Conservation (phyloP, 495 filamentous ascomycete species). For the Eremomyces bilateralis region DNA sequence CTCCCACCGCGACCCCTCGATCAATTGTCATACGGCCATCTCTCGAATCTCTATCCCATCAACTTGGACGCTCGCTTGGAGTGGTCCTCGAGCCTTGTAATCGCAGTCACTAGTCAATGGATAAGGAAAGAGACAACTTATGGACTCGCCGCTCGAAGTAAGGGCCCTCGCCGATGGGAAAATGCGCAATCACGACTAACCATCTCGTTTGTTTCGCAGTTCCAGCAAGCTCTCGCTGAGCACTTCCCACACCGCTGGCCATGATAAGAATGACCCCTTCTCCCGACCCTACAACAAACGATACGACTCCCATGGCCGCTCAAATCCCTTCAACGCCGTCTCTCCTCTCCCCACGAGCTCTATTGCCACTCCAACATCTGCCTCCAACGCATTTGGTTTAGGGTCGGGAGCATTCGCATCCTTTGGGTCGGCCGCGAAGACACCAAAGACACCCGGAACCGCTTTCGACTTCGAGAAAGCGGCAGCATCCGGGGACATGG, state of each 20-base stretch:
- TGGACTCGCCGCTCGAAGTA: slow-evolving; percentile 91
- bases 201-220: slow-evolving; percentile 22
- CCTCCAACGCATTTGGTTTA: slow-evolving; percentile 81
- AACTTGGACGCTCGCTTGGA: background rate
- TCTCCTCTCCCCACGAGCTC: slow-evolving; percentile 43
- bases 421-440: slow-evolving; percentile 65
- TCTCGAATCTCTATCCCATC: background rate
- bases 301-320: slow-evolving; percentile 50
- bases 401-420: slow-evolving; percentile 92
- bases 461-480: slow-evolving; percentile 47
- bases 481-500: slow-evolving; percentile 7
- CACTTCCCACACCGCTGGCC: slow-evolving; percentile 37
- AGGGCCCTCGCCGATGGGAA: slow-evolving; percentile 15
- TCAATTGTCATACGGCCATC: background rate
- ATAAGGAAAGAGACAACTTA: slow-evolving; percentile 49
- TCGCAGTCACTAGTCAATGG: slow-evolving; percentile 3
- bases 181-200: background rate
- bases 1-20: slow-evolving; percentile 6
- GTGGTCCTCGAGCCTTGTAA: background rate
- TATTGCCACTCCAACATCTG: slow-evolving; percentile 69
- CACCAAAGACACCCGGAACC: slow-evolving; percentile 70
- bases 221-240: slow-evolving; percentile 79
- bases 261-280: slow-evolving; percentile 38
- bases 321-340: slow-evolving; percentile 66
- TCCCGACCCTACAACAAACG: slow-evolving; percentile 37